Evolutionary conservation across 345 rosid species (phyloP).

Genomic region (Trapa incisa): DNA sequence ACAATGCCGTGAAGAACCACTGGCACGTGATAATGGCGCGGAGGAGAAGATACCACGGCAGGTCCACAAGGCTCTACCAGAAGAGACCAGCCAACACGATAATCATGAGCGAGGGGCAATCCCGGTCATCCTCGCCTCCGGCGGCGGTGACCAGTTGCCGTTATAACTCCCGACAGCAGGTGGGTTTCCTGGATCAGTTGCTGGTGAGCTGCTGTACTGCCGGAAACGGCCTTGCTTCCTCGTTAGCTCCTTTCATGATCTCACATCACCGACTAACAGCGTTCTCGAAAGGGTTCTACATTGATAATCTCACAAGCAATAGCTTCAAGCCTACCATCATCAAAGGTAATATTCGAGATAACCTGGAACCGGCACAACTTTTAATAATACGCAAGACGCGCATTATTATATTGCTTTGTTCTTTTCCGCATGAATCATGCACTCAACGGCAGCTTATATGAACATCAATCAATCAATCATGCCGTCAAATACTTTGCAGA

Average conservation of each 20-base stretch:
- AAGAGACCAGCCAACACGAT: constrained; percentile 18
- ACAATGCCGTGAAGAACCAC: constrained; percentile 93
- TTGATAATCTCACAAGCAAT: not conserved
- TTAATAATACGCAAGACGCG: too few relatives aligned
- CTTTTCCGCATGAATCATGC: too few relatives aligned
- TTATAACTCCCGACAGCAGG: not conserved
- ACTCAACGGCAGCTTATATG: too few relatives aligned
- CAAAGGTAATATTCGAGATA: not conserved
- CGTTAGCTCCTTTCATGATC: not conserved
- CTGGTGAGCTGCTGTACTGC: constrained; percentile 3
- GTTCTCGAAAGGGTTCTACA: not conserved
- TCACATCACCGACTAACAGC: not conserved
- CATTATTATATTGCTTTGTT: too few relatives aligned
- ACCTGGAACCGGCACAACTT: too few relatives aligned
- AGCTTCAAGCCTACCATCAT: not conserved
- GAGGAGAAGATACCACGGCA: constrained; percentile 28
- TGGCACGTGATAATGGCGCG: constrained; percentile 97
- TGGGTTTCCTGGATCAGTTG: not conserved
- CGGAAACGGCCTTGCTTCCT: not conserved
- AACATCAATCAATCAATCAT: too few relatives aligned
- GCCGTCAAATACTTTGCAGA: too few relatives aligned
- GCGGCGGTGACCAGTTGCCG: not conserved
- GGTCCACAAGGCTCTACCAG: constrained; percentile 23
- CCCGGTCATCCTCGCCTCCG: not conserved
- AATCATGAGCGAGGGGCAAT: constrained; percentile 2